Evolutionary conservation across 75 land plant genomes (phyloP), one percentile per base, ranked within the genome.

Genomic region (Selaginella tamariscina): DNA sequence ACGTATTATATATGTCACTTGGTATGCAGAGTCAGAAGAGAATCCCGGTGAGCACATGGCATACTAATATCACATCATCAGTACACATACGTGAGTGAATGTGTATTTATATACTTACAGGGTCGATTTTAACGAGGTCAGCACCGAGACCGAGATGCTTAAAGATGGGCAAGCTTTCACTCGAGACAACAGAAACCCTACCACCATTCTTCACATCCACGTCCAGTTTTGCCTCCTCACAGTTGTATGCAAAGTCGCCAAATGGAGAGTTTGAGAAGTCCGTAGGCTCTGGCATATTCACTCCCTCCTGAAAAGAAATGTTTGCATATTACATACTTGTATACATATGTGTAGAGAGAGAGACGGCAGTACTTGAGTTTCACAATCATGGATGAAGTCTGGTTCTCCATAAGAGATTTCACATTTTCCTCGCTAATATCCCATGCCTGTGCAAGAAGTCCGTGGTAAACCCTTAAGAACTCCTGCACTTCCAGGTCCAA

Each of bases 1-100:
- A 67, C 80, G 32, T 0, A 76, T 69, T 27, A 87, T 73, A 62
- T 85, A 87, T 1, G 91, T 87, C 60, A 87, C 91, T 67, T 87
- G 90, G 56, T 59, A 76, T 0, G 90, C 90, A 0, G 83, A 82
- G 56, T 87, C 90, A 32, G 82, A 80, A 0, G 90, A 87, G 65
- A 84, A 84, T 21, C 90, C 90, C 0, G 90, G 90, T 8, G 90
- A 87, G 68, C 91, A 87, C 91, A 87, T 87, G 15, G 91, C 75
- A 20, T 30, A 32, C 68, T 33, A 56, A n/a, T n/a, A n/a, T n/a
- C n/a, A n/a, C n/a, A n/a, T n/a, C n/a, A n/a, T n/a, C n/a, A n/a
- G 31, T n/a, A 27, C 62, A 57, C n/a, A n/a, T n/a, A n/a, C n/a
- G n/a, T n/a, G n/a, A n/a, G n/a, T n/a, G n/a, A n/a, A n/a, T n/a